These are phyloP conservation scores for Arbutus unedo DNA, from an alignment of 148 eudicot species.

Conservation along the genomic window DNA sequence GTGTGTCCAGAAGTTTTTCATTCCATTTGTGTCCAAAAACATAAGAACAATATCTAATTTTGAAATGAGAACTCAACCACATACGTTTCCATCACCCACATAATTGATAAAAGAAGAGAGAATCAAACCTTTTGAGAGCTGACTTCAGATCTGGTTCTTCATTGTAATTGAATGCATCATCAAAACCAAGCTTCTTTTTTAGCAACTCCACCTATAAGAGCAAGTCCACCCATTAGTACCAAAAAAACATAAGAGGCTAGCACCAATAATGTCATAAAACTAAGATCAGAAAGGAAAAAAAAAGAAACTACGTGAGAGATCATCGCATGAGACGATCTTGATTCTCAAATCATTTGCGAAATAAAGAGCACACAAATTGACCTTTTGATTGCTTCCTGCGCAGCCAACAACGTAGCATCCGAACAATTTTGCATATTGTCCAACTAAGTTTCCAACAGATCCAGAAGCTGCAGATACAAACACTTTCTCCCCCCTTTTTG, in stretches of 20 bases:
- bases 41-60: too few relatives aligned
- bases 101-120: not conserved
- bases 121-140: conserved; percentile 42
- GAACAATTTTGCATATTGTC: conserved; percentile 60
- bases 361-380: not conserved
- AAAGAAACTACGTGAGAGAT: not conserved
- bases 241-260: too few relatives aligned
- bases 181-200: conserved; percentile 54
- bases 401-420: conserved; percentile 74
- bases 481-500: conserved; percentile 56
- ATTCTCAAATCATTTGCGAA: not conserved
- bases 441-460: conserved; percentile 63
- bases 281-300: not conserved
- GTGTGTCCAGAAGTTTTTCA: too few relatives aligned
- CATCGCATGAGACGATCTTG: too few relatives aligned
- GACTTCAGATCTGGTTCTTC: conserved; percentile 52
- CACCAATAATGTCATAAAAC: not conserved
- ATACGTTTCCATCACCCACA: too few relatives aligned
- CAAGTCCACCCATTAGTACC: too few relatives aligned
- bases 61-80: too few relatives aligned
- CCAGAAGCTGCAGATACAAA: conserved; percentile 76
- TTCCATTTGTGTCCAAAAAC: too few relatives aligned
- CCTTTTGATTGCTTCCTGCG: conserved; percentile 57
- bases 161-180: conserved; percentile 66
- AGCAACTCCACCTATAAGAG: conserved; percentile 39